These are phyloP conservation scores for Cenococcum geophilum DNA, from an alignment of 495 filamentous ascomycete genomes.

Conservation along the genomic window DNA sequence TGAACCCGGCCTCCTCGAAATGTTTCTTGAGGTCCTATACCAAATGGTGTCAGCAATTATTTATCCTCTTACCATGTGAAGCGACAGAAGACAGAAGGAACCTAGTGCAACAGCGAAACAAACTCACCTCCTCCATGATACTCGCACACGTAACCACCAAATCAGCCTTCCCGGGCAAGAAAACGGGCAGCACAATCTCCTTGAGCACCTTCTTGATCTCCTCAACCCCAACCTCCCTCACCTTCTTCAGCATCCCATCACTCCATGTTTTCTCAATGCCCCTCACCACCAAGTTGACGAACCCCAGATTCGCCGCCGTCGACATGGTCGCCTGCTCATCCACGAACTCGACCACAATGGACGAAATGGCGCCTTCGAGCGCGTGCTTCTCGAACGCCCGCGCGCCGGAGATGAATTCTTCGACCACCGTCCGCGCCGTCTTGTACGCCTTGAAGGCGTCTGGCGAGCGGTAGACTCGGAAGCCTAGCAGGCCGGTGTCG, in stretches of 20 bases:
- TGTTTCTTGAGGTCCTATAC: constrained; percentile 61
- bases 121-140: constrained; percentile 72
- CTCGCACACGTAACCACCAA: constrained; percentile 84
- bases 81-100: background rate
- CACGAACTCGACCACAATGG: constrained; percentile 75
- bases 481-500: constrained; percentile 72
- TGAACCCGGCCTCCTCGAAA: constrained; percentile 70
- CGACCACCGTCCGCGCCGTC: constrained; percentile 67
- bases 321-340: constrained; percentile 81
- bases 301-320: constrained; percentile 71
- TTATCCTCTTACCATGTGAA: background rate
- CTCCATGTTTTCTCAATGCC: constrained; percentile 74
- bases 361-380: constrained; percentile 84
- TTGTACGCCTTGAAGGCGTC: constrained; percentile 82
- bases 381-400: constrained; percentile 68
- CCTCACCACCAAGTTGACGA: constrained; percentile 71
- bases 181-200: constrained; percentile 70
- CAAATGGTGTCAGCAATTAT: background rate
- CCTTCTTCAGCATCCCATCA: constrained; percentile 64
- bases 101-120: background rate
- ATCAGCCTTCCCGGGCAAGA: constrained; percentile 69
- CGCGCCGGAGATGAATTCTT: constrained; percentile 56
- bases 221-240: constrained; percentile 67
- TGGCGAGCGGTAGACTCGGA: constrained; percentile 81
- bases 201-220: constrained; percentile 71